Evolutionary conservation across 768 basidiomycete genomes (phyloP).

Genomic region (Lentinula sp.): DNA sequence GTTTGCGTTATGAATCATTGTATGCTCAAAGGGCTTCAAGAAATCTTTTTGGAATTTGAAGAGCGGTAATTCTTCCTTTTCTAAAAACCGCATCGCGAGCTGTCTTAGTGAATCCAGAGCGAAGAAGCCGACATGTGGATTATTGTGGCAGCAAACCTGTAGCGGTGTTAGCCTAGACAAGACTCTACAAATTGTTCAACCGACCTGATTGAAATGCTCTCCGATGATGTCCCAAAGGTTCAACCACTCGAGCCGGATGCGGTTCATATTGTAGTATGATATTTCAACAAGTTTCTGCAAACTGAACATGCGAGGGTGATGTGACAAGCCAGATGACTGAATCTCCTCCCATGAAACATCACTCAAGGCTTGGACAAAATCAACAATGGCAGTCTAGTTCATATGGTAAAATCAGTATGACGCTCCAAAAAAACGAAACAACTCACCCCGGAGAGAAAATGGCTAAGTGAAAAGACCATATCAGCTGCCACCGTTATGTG

Average conservation of each 20-base stretch:
- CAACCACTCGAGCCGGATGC: constrained; percentile 97
- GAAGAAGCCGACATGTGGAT: constrained; percentile 94
- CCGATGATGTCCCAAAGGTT: constrained; percentile 97
- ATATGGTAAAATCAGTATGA: constrained; percentile 3
- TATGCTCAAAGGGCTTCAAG: constrained; percentile 95
- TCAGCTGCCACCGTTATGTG: constrained; percentile 98
- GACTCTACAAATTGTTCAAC: constrained; percentile 9
- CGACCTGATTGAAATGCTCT: constrained; percentile 96
- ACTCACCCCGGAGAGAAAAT: constrained; percentile 89
- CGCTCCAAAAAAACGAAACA: not conserved
- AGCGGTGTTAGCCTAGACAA: constrained; percentile 5
- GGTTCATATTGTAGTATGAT: constrained; percentile 98
- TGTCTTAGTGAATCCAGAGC: constrained; percentile 95
- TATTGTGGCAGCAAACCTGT: constrained; percentile 97
- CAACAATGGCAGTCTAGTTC: constrained; percentile 88
- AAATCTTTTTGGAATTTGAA: constrained; percentile 99
- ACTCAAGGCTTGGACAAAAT: constrained; percentile 93
- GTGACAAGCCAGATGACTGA: constrained; percentile 90
- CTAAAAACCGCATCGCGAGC: constrained; percentile 96
- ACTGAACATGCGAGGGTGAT: constrained; percentile 93
- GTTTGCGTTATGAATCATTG: constrained; percentile 95
- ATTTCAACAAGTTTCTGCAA: constrained; percentile 98
- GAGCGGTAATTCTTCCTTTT: constrained; percentile 96
- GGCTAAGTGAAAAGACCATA: constrained; percentile 97
- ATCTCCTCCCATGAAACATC: constrained; percentile 99